Base-by-base conservation (phyloP, 2,329 filamentous ascomycete genomes). In the Magnaporthiopsis rhizophila region DNA sequence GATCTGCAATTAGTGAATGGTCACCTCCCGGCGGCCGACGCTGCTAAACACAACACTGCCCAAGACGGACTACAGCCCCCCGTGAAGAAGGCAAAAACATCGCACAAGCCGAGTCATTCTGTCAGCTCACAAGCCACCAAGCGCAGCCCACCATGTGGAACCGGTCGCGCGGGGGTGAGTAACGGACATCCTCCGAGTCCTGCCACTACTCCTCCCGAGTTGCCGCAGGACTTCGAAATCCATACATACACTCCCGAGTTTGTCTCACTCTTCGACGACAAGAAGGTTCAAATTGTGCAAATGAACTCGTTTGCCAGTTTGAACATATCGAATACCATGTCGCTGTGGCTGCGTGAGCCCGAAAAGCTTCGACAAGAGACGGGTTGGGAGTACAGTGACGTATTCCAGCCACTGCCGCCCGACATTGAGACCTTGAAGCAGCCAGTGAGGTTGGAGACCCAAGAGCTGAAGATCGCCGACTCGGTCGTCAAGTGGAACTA, bases 221-320 rank as follows among this genome's bases (percentile, higher is more conserved):
- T 85, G 18, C 81, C 83, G 21, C 82, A 88, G 74, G 82, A 89
- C 72, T 81, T 86, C 58, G 80, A 85, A 65, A 80, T 86, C 24
- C 87, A 90, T 70, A 83, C 86, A 64, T 94, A 90, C 73, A 92
- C 91, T 0, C 80, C 83, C 62, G 88, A 89, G 61, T 96, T 97
- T 71, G 80, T 91, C 68, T 85, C 88, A 34, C 81, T 92, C 11
- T 92, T 91, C 76, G 87, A 88, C 65, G 83, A 88, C 64, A 83
- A 74, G 74, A 81, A 82, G 64, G 81, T 84, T 9, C 81, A 80
- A 68, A 85, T 79, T 74, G 81, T 86, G 11, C 82, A 88, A 64
- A 89, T 87, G 66, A 97, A 97, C 72, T 86, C 89, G 0, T 93
- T 92, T 72, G 88, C 86, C 58, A 91, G 86, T 69, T 83, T 97